Conservation (phyloP, 1,284 basidiomycete species). For the Austroboletus novae-zelandiae region DNA sequence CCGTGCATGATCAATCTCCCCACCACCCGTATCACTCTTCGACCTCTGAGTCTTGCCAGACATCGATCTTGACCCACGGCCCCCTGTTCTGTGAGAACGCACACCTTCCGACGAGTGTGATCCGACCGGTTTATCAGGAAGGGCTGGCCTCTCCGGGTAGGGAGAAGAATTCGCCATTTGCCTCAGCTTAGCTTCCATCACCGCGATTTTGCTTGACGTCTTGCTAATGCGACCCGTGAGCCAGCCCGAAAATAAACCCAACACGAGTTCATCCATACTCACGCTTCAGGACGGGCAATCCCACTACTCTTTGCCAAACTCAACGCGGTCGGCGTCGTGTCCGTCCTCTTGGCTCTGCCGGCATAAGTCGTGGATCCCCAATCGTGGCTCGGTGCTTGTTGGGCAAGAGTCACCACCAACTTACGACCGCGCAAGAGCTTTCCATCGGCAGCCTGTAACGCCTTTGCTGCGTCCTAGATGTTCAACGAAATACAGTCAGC, state of each 20-base stretch:
- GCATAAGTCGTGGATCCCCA: constrained; percentile 28
- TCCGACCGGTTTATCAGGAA: constrained; percentile 25
- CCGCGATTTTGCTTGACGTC: constrained; percentile 86
- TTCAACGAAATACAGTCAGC: constrained; percentile 22
- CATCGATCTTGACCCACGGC: background rate
- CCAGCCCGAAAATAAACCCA: constrained; percentile 2
- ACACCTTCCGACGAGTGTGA: background rate
- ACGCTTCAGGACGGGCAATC: constrained; percentile 61
- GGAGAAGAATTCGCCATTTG: constrained; percentile 57
- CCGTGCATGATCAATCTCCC: background rate
- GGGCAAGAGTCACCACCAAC: constrained; percentile 86
- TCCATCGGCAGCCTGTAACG: constrained; percentile 74
- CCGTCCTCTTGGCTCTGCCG: constrained; percentile 27
- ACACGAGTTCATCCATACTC: constrained; percentile 25
- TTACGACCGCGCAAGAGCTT: constrained; percentile 84
- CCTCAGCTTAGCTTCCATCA: constrained; percentile 91
- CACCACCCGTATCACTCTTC: constrained; percentile 2
- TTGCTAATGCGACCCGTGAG: constrained; percentile 40
- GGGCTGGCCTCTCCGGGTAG: constrained; percentile 19
- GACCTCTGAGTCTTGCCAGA: background rate
- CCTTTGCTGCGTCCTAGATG: constrained; percentile 79
- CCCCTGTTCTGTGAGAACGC: constrained; percentile 1
- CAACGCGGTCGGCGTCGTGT: constrained; percentile 74
- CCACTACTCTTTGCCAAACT: constrained; percentile 79
- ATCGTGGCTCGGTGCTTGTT: constrained; percentile 65